Evolutionary conservation across 2,329 filamentous ascomycete species (phyloP).

Genomic region (Sporothrix schenckii): DNA sequence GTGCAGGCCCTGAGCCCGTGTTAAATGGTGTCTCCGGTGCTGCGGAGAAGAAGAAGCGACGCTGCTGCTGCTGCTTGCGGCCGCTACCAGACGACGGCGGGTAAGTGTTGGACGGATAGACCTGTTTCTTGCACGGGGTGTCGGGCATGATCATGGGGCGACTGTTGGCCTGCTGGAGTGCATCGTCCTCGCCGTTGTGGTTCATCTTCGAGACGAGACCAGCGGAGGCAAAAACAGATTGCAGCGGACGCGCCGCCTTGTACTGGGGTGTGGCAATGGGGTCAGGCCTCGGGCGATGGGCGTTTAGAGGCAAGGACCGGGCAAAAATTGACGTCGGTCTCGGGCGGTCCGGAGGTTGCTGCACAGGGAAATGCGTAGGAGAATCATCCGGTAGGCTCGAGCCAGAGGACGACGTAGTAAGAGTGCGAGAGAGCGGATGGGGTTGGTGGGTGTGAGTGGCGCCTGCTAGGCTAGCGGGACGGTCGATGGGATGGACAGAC

Average conservation of each 20-base stretch:
- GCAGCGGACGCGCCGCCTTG: slow-evolving; percentile 74
- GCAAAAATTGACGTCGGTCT: slow-evolving; percentile 62
- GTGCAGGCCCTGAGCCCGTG: slow-evolving; percentile 47
- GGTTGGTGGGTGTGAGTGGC: slow-evolving; percentile 53
- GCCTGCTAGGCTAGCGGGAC: slow-evolving; percentile 28
- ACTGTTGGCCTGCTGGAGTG: slow-evolving; percentile 50
- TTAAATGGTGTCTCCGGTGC: slow-evolving; percentile 82
- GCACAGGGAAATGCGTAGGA: slow-evolving; percentile 63
- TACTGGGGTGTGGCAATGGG: slow-evolving; percentile 73
- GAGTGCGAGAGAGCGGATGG: slow-evolving; percentile 82
- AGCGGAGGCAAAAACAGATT: slow-evolving; percentile 89
- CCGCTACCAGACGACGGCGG: slow-evolving; percentile 63
- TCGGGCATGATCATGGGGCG: slow-evolving; percentile 79
- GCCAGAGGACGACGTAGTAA: slow-evolving; percentile 83
- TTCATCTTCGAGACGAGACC: slow-evolving; percentile 95
- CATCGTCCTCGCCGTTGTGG: slow-evolving; percentile 71
- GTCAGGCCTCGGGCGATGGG: slow-evolving; percentile 52
- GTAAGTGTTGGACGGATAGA: slow-evolving; percentile 68
- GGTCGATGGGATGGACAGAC: slow-evolving; percentile 56
- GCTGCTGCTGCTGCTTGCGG: slow-evolving; percentile 61
- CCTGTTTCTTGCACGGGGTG: slow-evolving; percentile 90
- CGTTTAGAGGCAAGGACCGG: slow-evolving; percentile 72
- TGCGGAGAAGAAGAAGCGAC: slow-evolving; percentile 66
- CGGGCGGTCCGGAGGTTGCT: slow-evolving; percentile 56
- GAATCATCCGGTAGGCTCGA: slow-evolving; percentile 77